Conservation (phyloP, 225 moss, liverwort and hornwort genomes). For the Marchantia polymorpha region DNA sequence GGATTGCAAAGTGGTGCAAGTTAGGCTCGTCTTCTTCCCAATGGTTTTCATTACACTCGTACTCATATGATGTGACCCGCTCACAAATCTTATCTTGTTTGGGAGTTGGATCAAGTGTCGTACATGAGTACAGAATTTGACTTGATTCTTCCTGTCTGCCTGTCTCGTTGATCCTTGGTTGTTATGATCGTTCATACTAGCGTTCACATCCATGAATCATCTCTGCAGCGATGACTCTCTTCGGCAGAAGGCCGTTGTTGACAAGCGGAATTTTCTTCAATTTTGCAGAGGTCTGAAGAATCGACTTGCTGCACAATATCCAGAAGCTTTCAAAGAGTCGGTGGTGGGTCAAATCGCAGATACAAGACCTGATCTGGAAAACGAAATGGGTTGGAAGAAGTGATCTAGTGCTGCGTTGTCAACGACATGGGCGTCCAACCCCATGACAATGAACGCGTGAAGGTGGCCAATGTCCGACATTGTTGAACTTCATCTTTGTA, state of each 20-base stretch:
- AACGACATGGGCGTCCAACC: not conserved
- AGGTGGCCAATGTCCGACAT: not conserved
- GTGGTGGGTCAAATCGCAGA: conserved; percentile 47
- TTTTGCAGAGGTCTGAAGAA: conserved; percentile 63
- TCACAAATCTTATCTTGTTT: no score
- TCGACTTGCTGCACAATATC: conserved; percentile 63
- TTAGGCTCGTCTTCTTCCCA: no score
- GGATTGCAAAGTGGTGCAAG: no score
- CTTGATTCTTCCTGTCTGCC: no score
- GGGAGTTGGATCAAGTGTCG: no score
- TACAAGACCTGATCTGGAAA: conserved; percentile 66
- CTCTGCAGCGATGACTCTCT: not conserved
- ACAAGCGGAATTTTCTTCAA: not conserved
- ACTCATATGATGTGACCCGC: no score
- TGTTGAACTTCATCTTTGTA: not conserved
- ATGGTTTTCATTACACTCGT: no score
- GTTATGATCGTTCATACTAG: not conserved
- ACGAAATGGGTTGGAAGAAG: conserved; percentile 41
- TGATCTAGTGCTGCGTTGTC: not conserved
- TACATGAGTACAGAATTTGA: no score
- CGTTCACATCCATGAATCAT: not conserved
- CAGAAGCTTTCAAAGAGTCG: conserved; percentile 70
- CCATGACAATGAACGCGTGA: not conserved
- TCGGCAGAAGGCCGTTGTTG: not conserved
- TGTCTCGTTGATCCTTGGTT: no score